Conservation (phyloP, 805 yeast species). For the Millerozyma miso region DNA sequence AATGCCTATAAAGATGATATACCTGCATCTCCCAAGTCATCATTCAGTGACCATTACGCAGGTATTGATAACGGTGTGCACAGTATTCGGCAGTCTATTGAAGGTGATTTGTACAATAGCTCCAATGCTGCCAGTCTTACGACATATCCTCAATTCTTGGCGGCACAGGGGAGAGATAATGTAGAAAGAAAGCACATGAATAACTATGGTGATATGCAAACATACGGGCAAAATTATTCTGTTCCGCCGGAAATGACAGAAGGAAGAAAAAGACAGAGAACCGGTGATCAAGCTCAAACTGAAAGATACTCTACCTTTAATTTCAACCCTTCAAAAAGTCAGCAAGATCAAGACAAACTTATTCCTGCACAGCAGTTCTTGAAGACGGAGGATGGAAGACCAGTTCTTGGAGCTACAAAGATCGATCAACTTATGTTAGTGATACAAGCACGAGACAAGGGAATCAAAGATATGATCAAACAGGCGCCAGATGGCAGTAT, state of each 20-base stretch:
- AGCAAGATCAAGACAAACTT: constrained; percentile 6
- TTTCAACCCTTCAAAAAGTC: not conserved
- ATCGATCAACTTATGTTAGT: constrained; percentile 89
- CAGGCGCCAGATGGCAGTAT: constrained; percentile 70
- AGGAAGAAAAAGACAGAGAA: not conserved
- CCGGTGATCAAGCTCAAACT: not conserved
- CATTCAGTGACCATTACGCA: constrained; percentile 6
- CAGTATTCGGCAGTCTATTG: not conserved
- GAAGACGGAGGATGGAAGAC: constrained; percentile 59
- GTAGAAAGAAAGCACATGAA: not conserved
- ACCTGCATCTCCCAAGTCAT: constrained; percentile 39
- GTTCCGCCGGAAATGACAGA: not conserved
- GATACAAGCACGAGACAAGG: constrained; percentile 82
- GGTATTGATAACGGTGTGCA: not conserved
- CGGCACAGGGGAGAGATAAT: not conserved
- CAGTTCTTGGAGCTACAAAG: constrained; percentile 78
- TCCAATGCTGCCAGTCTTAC: not conserved
- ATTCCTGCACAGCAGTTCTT: constrained; percentile 46
- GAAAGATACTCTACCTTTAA: not conserved
- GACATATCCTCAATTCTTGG: not conserved
- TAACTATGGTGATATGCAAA: not conserved
- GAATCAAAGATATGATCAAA: constrained; percentile 59
- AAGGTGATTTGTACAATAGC: not conserved
- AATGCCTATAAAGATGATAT: constrained; percentile 24
- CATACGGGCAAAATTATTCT: not conserved